These are phyloP conservation scores for Chenopodium quinoa DNA, from an alignment of 148 eudicot species.

Conservation along the genomic window DNA sequence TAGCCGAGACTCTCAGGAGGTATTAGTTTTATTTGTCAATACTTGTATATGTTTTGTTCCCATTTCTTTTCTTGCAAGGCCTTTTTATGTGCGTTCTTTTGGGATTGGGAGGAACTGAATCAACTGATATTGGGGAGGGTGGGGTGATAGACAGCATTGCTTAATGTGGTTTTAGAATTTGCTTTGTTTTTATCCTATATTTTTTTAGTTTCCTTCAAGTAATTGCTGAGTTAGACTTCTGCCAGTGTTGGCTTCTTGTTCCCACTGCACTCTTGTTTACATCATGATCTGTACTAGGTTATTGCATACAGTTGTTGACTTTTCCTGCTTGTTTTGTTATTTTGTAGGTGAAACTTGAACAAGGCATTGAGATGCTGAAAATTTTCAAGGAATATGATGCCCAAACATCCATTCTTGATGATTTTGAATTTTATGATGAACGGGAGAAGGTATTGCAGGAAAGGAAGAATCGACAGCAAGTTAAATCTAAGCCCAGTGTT, in stretches of 20 bases:
- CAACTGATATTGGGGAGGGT: no score
- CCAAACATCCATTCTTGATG: constrained; percentile 72
- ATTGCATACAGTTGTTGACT: constrained; percentile 3
- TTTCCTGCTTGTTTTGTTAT: background rate
- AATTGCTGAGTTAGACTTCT: no score
- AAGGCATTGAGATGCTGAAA: constrained; percentile 81
- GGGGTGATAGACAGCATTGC: background rate
- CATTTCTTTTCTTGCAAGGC: background rate
- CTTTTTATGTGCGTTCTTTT: background rate
- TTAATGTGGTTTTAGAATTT: background rate
- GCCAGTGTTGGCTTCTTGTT: no score
- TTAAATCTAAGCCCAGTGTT: constrained; percentile 35
- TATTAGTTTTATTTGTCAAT: constrained; percentile 15
- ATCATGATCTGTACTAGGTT: background rate
- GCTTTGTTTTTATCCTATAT: no score
- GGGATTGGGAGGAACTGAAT: no score
- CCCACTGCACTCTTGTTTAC: background rate
- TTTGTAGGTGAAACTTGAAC: constrained; percentile 81
- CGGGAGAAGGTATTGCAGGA: constrained; percentile 71
- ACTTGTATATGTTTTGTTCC: constrained; percentile 1
- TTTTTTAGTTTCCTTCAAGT: no score
- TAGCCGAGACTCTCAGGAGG: constrained; percentile 99
- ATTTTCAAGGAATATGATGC: constrained; percentile 83
- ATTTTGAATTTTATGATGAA: constrained; percentile 78
- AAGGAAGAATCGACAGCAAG: constrained; percentile 67